Conservation (phyloP, 106 monocot genomes). For the Vanilla planifolia region DNA sequence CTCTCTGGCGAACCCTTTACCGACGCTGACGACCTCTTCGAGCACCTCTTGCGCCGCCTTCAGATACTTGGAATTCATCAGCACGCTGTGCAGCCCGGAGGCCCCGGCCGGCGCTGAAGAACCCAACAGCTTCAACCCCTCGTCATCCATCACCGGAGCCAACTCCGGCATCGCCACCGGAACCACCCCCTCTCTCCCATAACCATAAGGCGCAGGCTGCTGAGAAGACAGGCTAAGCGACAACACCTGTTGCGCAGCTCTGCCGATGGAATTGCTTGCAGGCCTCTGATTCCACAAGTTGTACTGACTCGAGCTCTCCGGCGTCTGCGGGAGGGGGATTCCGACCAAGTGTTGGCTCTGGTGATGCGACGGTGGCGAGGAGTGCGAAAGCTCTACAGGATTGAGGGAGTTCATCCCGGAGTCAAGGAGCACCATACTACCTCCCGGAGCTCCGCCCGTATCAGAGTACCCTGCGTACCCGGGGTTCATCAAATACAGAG, state of each 20-base stretch:
- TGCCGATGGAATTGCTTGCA: background rate
- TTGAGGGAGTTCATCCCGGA: conserved; percentile 30
- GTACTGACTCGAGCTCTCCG: conserved; percentile 20
- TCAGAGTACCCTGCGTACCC: conserved; percentile 42
- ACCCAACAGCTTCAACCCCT: background rate
- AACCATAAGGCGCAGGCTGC: conserved; percentile 1
- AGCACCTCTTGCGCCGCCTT: conserved; percentile 80
- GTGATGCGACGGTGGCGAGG: background rate
- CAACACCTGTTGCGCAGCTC: conserved; percentile 25
- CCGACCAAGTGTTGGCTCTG: conserved; percentile 48
- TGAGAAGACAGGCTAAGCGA: conserved; percentile 59
- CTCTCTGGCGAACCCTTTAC: conserved; percentile 15
- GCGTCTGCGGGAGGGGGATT: conserved; percentile 35
- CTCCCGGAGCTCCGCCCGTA: conserved; percentile 10
- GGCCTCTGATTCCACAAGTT: conserved; percentile 26
- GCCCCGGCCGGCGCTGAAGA: conserved; percentile 6
- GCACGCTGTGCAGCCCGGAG: conserved; percentile 30
- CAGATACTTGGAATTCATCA: conserved; percentile 85
- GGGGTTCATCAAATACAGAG: conserved; percentile 75
- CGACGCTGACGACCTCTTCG: conserved; percentile 77
- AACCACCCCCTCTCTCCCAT: conserved; percentile 8
- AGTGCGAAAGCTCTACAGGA: conserved; percentile 9
- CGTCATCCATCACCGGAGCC: background rate
- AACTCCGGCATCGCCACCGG: conserved; percentile 10
- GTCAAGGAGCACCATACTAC: conserved; percentile 60